phyloP scores from a whole-genome alignment of 208 protist genomes.

The Leishmania turanica region DNA sequence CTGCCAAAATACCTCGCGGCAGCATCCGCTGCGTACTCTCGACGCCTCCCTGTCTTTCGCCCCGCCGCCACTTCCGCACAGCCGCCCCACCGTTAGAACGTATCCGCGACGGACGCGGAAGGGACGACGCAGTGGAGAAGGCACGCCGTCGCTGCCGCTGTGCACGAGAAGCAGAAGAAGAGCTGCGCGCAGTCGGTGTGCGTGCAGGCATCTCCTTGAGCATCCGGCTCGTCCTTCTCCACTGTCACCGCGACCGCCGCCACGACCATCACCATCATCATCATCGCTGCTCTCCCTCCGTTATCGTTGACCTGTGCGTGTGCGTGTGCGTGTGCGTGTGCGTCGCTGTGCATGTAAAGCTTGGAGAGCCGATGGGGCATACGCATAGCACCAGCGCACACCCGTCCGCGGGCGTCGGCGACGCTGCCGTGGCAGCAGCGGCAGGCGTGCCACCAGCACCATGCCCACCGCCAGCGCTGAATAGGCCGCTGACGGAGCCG shows the following conservation, averaged over 20 bases:
- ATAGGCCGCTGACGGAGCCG: not conserved
- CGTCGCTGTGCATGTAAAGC: not conserved
- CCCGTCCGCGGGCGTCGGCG: not conserved
- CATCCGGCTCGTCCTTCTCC: not conserved
- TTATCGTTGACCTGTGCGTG: not conserved
- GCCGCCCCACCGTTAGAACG: not conserved
- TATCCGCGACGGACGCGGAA: not conserved
- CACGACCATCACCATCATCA: not conserved
- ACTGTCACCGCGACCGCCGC: not conserved
- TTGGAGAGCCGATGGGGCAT: constrained; percentile 12
- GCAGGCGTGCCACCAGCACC: not conserved
- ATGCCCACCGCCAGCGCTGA: too few relatives aligned
- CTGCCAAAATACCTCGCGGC: not conserved
- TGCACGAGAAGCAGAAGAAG: not conserved
- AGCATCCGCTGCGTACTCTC: not conserved
- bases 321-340: not conserved
- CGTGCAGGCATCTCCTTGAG: not conserved
- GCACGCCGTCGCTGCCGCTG: too few relatives aligned
- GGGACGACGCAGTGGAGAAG: not conserved
- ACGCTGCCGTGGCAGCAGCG: not conserved
- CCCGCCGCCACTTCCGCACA: not conserved
- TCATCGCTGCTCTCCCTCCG: not conserved
- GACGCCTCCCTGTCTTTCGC: too few relatives aligned
- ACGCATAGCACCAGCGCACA: constrained; percentile 1
- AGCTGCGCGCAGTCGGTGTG: not conserved